Evolutionary conservation across 345 rosid species (phyloP), one percentile per base, ranked within the genome.

Genomic region (Microcos paniculata): DNA sequence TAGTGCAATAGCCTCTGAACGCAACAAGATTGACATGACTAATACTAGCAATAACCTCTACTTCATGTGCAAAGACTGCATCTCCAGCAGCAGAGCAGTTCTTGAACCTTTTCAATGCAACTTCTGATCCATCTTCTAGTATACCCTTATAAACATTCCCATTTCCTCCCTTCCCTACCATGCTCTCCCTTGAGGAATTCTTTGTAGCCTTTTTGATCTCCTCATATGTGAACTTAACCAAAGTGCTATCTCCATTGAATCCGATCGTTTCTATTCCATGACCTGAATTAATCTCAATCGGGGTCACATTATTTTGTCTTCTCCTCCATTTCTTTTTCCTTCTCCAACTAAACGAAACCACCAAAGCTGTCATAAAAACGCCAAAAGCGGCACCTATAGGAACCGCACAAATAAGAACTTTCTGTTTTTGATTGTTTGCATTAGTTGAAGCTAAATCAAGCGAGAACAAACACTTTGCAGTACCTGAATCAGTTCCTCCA

Each of bases 41-140:
- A 35, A 82, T 79, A 69, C 87, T 86, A n/a, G 87, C 87, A 53
- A 82, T 84, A 51, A 84, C 68, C 62, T 82, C 83, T 21, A 86
- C 87, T 71, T 86, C 89, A 24, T 86, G 83, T 13, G 78, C 84
- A 65, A 82, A 86, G 45, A 35, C 76, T 59, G 63, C 78, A 70
- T 77, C 87, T 8, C 84, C 79, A 6, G 79, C 48, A 40, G 79
- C 78, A 30, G 86, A 82, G 52, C 79, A 82, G 46, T 82, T 82
- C 72, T 82, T 84, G 77, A 87, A 82, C 77, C 90, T 81, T 75
- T 84, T 87, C 38, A 81, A 51, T 2, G 90, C 90, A 70, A 82
- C 86, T 71, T 82, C 80, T 9, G 86, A 40, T 6, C 84, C 84
- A 62, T 84, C 82, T 23, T 70, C 62, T 43, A 82, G 67, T 2